These are phyloP conservation scores for Ananas comosus DNA, from an alignment of 176 grass and related monocot genomes.

Conservation along the genomic window DNA sequence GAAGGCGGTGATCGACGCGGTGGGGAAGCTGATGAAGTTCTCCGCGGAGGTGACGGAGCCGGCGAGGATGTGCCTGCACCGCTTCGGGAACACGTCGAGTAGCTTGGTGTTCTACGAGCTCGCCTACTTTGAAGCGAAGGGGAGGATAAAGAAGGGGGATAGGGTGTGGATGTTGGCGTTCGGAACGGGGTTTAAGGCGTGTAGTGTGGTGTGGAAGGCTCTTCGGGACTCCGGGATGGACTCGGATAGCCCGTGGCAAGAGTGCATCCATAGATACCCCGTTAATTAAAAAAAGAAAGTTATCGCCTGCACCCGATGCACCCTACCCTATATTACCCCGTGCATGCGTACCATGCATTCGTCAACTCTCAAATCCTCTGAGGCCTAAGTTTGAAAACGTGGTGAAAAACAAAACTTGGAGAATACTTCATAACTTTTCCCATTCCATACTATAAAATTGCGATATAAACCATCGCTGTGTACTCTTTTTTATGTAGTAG, in stretches of 20 bases:
- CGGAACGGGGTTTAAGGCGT: conserved; percentile 80
- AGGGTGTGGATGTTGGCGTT: conserved; percentile 84
- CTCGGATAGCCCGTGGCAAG: conserved; percentile 66
- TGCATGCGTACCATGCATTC: too few relatives aligned
- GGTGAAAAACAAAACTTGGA: too few relatives aligned
- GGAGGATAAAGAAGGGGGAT: conserved; percentile 48
- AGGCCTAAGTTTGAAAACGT: too few relatives aligned
- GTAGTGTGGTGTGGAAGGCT: conserved; percentile 54
- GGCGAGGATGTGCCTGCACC: conserved; percentile 55
- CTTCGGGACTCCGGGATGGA: conserved; percentile 49
- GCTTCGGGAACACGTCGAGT: conserved; percentile 91
- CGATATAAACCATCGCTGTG: too few relatives aligned
- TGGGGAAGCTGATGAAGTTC: conserved; percentile 63
- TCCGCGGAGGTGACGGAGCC: conserved; percentile 36
- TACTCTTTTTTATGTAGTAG: too few relatives aligned
- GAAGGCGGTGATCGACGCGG: conserved; percentile 79
- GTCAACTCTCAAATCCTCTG: too few relatives aligned
- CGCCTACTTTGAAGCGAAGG: conserved; percentile 77
- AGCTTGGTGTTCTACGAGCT: conserved; percentile 94
- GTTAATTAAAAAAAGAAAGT: background rate
- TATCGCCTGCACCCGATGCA: too few relatives aligned
- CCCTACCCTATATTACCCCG: too few relatives aligned
- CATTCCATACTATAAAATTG: too few relatives aligned
- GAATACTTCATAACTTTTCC: too few relatives aligned
- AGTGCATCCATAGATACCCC: conserved; percentile 50